Evolutionary conservation across 768 basidiomycete species (phyloP).

Genomic region (Mycena pura): DNA sequence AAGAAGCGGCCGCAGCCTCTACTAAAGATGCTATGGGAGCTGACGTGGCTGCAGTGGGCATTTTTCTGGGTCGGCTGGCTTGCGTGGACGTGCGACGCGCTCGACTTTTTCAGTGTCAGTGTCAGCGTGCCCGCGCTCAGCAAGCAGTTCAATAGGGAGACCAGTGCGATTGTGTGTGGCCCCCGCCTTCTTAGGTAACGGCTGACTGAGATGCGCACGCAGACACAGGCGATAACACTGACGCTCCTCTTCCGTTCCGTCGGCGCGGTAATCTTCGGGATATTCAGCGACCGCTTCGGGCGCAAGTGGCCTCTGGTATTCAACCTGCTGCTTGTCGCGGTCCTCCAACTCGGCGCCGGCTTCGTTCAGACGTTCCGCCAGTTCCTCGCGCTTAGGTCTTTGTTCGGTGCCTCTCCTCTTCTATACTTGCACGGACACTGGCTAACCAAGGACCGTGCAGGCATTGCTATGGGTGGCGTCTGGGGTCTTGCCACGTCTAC

Average conservation of each 20-base stretch:
- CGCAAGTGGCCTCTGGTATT: slow-evolving; percentile 90
- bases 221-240: slow-evolving; percentile 87
- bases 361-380: slow-evolving; percentile 78
- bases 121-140: slow-evolving; percentile 58
- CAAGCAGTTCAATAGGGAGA: slow-evolving; percentile 52
- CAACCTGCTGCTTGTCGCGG: slow-evolving; percentile 74
- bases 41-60: slow-evolving; percentile 22
- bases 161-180: slow-evolving; percentile 48
- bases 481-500: slow-evolving; percentile 11
- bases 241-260: slow-evolving; percentile 88
- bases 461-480: slow-evolving; percentile 18
- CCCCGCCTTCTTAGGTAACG: not conserved
- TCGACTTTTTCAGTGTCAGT: slow-evolving; percentile 86
- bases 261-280: slow-evolving; percentile 83
- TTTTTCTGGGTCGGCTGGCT: slow-evolving; percentile 54
- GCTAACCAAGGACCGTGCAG: slow-evolving; percentile 2
- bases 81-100: slow-evolving; percentile 86
- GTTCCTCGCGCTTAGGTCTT: slow-evolving; percentile 85
- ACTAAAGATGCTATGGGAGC: slow-evolving; percentile 6
- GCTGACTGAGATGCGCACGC: slow-evolving; percentile 7
- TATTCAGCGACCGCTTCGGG: slow-evolving; percentile 88
- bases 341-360: slow-evolving; percentile 79
- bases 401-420: slow-evolving; percentile 62
- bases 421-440: slow-evolving; percentile 8
- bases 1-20: slow-evolving; percentile 11